phyloP scores from a whole-genome alignment of 1,284 basidiomycete species.

The Tilletia setariae region DNA sequence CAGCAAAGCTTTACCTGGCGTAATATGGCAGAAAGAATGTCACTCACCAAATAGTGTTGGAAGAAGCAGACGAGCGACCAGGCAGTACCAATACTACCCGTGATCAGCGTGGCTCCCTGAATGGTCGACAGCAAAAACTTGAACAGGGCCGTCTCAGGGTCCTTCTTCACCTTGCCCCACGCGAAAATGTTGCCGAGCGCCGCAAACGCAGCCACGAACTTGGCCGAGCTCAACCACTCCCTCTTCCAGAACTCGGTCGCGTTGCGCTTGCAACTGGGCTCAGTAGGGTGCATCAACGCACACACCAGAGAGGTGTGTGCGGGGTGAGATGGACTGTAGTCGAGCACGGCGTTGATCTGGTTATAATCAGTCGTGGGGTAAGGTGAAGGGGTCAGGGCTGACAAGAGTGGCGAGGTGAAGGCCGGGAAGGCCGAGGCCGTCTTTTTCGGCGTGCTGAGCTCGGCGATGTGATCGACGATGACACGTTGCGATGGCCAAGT shows the following conservation, averaged over 20 bases:
- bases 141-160: slow-evolving; percentile 45
- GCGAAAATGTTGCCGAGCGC: slow-evolving; percentile 26
- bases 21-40: not conserved
- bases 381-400: slow-evolving; percentile 34
- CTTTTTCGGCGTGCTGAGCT: slow-evolving; percentile 31
- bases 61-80: slow-evolving; percentile 45
- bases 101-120: slow-evolving; percentile 48
- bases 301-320: slow-evolving; percentile 39
- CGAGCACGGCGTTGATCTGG: slow-evolving; percentile 42
- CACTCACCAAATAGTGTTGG: slow-evolving; percentile 36
- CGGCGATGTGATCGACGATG: slow-evolving; percentile 38
- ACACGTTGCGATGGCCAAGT: slow-evolving; percentile 36
- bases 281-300: slow-evolving; percentile 41
- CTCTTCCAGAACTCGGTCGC: slow-evolving; percentile 31
- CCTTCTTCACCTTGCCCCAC: slow-evolving; percentile 29
- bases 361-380: slow-evolving; percentile 33
- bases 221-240: slow-evolving; percentile 40
- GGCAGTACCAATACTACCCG: slow-evolving; percentile 38
- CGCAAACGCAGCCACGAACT: slow-evolving; percentile 37
- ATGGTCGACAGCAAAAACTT: slow-evolving; percentile 31
- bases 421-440: slow-evolving; percentile 35
- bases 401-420: slow-evolving; percentile 44
- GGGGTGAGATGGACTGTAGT: slow-evolving; percentile 44
- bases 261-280: slow-evolving; percentile 37
- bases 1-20: not conserved